phyloP scores from a whole-genome alignment of 305 asterid species.

The Caryopteris hybrid region DNA sequence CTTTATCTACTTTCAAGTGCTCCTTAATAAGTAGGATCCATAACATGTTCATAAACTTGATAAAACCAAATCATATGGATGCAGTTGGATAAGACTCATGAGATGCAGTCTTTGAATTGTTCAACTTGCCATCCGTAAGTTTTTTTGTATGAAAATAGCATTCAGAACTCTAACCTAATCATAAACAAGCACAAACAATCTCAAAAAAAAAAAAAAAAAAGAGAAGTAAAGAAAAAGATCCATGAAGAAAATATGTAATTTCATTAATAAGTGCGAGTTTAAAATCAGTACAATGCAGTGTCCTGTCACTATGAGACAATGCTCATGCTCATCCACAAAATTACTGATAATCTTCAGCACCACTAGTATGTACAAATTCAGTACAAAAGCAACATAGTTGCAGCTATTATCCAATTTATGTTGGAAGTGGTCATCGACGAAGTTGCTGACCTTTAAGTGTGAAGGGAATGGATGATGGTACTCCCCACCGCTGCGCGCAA shows the following conservation, averaged over 20 bases:
- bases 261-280: conserved; percentile 41
- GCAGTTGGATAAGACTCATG: not conserved
- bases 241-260: conserved; percentile 19
- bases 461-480: conserved; percentile 79
- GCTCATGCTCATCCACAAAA: conserved; percentile 34
- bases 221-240: not conserved
- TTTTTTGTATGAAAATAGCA: too few species aligned
- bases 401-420: conserved; percentile 56
- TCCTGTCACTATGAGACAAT: conserved; percentile 25
- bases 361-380: conserved; percentile 30
- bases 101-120: too few species aligned
- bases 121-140: too few species aligned
- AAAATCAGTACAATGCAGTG: too few species aligned
- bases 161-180: too few species aligned
- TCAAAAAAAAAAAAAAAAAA: too few species aligned
- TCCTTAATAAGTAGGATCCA: not conserved
- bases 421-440: conserved; percentile 60
- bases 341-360: conserved; percentile 29
- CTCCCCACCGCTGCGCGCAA: conserved; percentile 60
- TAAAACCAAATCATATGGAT: not conserved
- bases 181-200: too few species aligned
- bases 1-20: too few species aligned
- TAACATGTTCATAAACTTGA: conserved; percentile 8
- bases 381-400: conserved; percentile 33
- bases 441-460: conserved; percentile 98